Conservation (phyloP, 768 basidiomycete species). For the Termitomyces titanicus region DNA sequence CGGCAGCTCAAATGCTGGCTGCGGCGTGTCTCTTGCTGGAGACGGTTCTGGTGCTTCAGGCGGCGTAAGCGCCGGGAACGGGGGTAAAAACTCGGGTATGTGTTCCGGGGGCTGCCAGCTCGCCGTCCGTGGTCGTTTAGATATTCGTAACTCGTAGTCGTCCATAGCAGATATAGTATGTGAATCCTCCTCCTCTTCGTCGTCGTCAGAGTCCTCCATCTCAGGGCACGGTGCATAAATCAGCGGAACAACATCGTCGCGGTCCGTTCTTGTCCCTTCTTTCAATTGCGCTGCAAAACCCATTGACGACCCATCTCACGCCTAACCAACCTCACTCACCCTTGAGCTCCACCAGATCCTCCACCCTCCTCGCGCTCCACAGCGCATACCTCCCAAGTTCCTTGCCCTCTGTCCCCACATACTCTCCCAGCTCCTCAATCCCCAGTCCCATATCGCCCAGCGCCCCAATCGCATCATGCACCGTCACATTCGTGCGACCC, state of each 20-base stretch:
- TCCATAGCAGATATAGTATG: slow-evolving; percentile 11
- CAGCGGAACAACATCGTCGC: slow-evolving; percentile 54
- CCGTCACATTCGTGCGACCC: slow-evolving; percentile 55
- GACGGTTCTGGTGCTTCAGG: slow-evolving; percentile 18
- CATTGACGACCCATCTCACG: slow-evolving; percentile 19
- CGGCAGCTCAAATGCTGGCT: slow-evolving; percentile 22
- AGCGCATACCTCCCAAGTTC: slow-evolving; percentile 68
- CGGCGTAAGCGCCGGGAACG: slow-evolving; percentile 48
- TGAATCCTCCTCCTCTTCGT: slow-evolving; percentile 29
- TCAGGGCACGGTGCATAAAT: slow-evolving; percentile 36
- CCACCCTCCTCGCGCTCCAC: slow-evolving; percentile 59
- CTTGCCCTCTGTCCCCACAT: slow-evolving; percentile 59
- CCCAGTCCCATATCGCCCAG: slow-evolving; percentile 74
- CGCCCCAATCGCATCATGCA: slow-evolving; percentile 59
- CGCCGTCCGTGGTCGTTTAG: slow-evolving; percentile 52
- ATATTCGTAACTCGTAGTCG: slow-evolving; percentile 19
- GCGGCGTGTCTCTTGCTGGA: slow-evolving; percentile 5
- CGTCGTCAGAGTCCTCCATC: slow-evolving; percentile 26
- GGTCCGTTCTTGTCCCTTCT: slow-evolving; percentile 53
- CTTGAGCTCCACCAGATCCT: slow-evolving; percentile 72
- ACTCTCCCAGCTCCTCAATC: slow-evolving; percentile 67
- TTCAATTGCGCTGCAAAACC: slow-evolving; percentile 51
- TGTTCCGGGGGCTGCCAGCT: slow-evolving; percentile 62
- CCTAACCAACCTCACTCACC: slow-evolving; percentile 41
- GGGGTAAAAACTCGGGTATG: slow-evolving; percentile 65